Conservation (phyloP, 169 alveolate species). For the Perkinsus olseni region DNA sequence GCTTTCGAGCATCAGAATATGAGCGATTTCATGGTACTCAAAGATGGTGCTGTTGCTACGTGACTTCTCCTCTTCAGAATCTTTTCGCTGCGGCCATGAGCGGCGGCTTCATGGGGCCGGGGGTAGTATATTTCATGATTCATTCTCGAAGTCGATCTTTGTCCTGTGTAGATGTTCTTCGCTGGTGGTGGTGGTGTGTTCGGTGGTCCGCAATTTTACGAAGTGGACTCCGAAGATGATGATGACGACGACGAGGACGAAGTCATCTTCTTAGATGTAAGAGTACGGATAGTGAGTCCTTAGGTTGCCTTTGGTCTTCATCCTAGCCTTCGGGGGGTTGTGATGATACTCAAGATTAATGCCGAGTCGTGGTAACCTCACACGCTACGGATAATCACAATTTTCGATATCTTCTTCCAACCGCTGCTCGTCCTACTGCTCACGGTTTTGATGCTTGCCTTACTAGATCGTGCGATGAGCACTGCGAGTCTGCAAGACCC, state of each 20-base stretch:
- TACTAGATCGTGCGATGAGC: too few species aligned
- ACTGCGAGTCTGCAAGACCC: too few species aligned
- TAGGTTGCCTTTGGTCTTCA: too few species aligned
- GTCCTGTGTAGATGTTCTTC: background rate
- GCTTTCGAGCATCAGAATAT: background rate
- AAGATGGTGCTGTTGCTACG: background rate
- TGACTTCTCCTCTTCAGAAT: background rate
- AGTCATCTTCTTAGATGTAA: background rate
- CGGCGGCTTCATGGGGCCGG: background rate
- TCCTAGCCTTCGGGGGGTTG: too few species aligned
- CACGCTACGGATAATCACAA: too few species aligned
- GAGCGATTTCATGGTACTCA: background rate
- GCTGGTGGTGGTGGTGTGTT: background rate
- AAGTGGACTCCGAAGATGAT: background rate
- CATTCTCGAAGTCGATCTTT: background rate
- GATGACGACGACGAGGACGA: background rate
- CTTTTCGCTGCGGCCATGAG: background rate
- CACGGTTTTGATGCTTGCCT: too few species aligned
- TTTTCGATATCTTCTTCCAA: too few species aligned
- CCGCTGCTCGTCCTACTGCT: too few species aligned
- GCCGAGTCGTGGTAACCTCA: too few species aligned
- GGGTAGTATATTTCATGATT: background rate
- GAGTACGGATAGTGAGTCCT: too few species aligned
- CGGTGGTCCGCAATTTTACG: background rate
- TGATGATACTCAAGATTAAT: too few species aligned